These are phyloP conservation scores for Phytophthora citricola DNA, from an alignment of 352 stramenopile species.

Conservation along the genomic window DNA sequence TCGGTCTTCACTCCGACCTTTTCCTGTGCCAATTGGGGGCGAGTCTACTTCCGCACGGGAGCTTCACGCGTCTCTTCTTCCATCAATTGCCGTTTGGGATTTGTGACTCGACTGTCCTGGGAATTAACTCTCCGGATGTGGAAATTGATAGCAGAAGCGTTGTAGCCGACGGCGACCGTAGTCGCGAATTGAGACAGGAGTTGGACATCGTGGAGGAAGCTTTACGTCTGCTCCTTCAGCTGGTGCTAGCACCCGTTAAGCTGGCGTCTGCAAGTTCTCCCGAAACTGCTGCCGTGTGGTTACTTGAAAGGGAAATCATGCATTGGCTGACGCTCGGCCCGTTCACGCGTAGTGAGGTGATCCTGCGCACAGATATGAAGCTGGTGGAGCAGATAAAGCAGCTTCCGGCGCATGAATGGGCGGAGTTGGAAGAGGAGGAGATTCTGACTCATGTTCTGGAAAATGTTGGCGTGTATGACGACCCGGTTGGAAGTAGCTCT, in stretches of 20 bases:
- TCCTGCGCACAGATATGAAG: slow-evolving; percentile 71
- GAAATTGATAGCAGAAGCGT: neutral
- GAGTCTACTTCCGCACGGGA: slow-evolving; percentile 56
- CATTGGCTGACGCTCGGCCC: slow-evolving; percentile 80
- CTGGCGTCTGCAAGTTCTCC: slow-evolving; percentile 41
- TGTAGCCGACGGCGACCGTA: slow-evolving; percentile 26
- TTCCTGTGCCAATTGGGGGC: slow-evolving; percentile 72
- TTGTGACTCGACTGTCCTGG: slow-evolving; percentile 31
- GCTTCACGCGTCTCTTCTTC: slow-evolving; percentile 64
- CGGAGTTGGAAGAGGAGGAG: slow-evolving; percentile 77
- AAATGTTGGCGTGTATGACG: slow-evolving; percentile 65
- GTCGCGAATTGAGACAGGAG: slow-evolving; percentile 47
- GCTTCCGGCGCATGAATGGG: slow-evolving; percentile 53
- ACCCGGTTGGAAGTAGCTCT: slow-evolving; percentile 38
- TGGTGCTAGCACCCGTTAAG: slow-evolving; percentile 66
- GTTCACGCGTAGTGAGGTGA: slow-evolving; percentile 72
- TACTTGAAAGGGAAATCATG: slow-evolving; percentile 77
- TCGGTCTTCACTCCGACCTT: slow-evolving; percentile 75
- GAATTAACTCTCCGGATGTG: slow-evolving; percentile 11
- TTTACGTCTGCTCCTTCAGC: slow-evolving; percentile 64
- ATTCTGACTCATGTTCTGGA: slow-evolving; percentile 76
- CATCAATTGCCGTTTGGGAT: slow-evolving; percentile 54
- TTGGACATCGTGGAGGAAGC: slow-evolving; percentile 68
- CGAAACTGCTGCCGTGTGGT: slow-evolving; percentile 41
- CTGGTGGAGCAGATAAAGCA: slow-evolving; percentile 82